phyloP scores from a whole-genome alignment of 2,329 filamentous ascomycete species.

The Ceratocystis destructans region DNA sequence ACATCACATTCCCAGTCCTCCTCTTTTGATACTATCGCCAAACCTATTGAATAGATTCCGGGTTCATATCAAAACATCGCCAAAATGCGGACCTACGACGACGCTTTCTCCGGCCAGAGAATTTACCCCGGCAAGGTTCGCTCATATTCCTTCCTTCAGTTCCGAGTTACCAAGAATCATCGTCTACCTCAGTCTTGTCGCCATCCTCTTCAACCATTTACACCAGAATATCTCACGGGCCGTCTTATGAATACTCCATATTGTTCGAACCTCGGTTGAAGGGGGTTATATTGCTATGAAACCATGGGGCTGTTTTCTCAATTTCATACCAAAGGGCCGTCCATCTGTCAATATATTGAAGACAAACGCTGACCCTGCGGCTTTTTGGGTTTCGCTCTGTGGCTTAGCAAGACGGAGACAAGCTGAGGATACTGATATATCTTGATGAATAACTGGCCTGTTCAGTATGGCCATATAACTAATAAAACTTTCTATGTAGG shows the following conservation, averaged over 20 bases:
- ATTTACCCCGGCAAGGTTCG: constrained; percentile 57
- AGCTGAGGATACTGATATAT: not conserved
- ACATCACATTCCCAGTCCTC: constrained; percentile 19
- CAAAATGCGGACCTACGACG: constrained; percentile 55
- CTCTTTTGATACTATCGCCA: constrained; percentile 29
- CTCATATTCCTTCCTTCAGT: constrained; percentile 17
- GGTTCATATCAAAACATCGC: constrained; percentile 27
- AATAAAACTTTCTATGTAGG: constrained; percentile 41
- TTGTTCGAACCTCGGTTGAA: not conserved
- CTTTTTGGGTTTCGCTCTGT: not conserved
- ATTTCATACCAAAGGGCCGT: not conserved
- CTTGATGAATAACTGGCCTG: not conserved
- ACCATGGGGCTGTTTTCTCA: not conserved
- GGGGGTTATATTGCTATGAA: not conserved
- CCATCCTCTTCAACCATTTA: constrained; percentile 1
- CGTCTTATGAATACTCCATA: not conserved
- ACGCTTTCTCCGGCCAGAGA: constrained; percentile 51
- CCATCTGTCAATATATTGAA: not conserved
- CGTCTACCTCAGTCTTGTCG: not conserved
- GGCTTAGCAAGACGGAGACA: not conserved
- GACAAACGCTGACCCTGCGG: constrained; percentile 1
- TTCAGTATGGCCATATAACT: constrained; percentile 1
- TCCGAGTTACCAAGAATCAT: constrained; percentile 10
- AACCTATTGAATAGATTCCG: constrained; percentile 31
- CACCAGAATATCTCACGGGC: not conserved